Base-by-base conservation (phyloP, 257 asterid genomes). In the Petunia axillaris region DNA sequence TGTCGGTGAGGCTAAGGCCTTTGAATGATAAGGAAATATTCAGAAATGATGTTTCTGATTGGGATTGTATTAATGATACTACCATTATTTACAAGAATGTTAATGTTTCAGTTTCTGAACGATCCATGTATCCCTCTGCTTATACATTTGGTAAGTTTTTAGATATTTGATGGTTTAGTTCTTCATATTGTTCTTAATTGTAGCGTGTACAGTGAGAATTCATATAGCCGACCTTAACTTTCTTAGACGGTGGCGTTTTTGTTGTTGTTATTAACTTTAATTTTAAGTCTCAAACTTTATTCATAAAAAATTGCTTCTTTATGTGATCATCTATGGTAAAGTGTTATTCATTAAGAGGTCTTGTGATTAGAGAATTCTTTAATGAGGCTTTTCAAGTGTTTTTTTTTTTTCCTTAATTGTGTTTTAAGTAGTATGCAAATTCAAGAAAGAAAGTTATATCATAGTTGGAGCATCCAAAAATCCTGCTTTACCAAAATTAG, bases 1-100 rank as follows among this genome's bases (percentile, higher is more conserved):
- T 96, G 88, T 96, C 99, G 85, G 99, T 96, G 87, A 81, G 99
- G 85, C 59, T 96, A 37, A 88, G 98, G 89, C 98, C 99, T 9
- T 84, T 92, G 94, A 92, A 90, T 88, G 83, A 83, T 63, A 92
- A 89, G 85, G 99, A 96, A 78, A 87, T 90, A 75, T 63, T 76
- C 81, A 91, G 91, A 87, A 91, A 88, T 82, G 98, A 94, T 84
- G 94, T 85, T 80, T 88, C 97, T 35, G 99, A 96, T 85, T 96
- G 99, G 99, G 99, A 94, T 60, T 96, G 98, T 85, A 87, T 96
- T 85, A 92, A 88, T 80, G 96, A 94, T 8, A 87, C 90, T 35
- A 92, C 97, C 3, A 81, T 96, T 83, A 81, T 94, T 63, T 90
- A 89, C 90, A 96, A 89, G 94, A 94, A 92, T 89, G 89, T 78